phyloP scores from a whole-genome alignment of 345 rosid species.

The Boechera stricta region DNA sequence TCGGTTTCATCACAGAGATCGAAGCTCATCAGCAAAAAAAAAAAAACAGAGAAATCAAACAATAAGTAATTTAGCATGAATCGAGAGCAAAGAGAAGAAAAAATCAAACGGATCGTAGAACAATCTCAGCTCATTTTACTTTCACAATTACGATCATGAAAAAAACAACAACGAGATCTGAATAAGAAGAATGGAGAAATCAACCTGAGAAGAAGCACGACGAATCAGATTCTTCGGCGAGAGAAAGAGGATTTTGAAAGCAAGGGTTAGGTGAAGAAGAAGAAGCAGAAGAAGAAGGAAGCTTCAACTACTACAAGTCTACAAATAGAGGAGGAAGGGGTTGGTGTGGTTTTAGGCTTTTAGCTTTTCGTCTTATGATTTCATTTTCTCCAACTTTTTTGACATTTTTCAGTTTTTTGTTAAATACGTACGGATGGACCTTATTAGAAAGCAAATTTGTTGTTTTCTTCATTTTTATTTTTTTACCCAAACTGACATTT shows the following conservation, averaged over 20 bases:
- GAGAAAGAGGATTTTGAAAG: background rate
- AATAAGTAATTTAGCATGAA: background rate
- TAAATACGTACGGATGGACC: background rate
- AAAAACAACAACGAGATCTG: constrained; percentile 18
- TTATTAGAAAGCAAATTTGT: background rate
- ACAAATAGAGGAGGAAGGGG: background rate
- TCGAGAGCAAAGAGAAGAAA: background rate
- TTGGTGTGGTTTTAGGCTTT: constrained; percentile 29
- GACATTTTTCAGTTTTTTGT: constrained; percentile 8
- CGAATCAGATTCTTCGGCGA: background rate
- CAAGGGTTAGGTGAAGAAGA: constrained; percentile 7
- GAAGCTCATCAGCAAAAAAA: background rate
- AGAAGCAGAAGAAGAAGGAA: background rate
- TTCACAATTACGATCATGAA: background rate
- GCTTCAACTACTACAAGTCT: background rate
- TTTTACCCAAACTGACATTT: background rate
- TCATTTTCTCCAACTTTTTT: constrained; percentile 4
- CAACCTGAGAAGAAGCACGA: constrained; percentile 22
- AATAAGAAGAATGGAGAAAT: background rate
- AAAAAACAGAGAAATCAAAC: background rate
- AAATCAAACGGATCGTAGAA: constrained; percentile 27
- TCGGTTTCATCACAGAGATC: constrained; percentile 22
- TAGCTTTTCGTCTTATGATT: background rate
- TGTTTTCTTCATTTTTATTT: background rate
- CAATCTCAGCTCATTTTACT: background rate